phyloP scores from a whole-genome alignment of 2,329 filamentous ascomycete species.

The Fusarium tupiense region DNA sequence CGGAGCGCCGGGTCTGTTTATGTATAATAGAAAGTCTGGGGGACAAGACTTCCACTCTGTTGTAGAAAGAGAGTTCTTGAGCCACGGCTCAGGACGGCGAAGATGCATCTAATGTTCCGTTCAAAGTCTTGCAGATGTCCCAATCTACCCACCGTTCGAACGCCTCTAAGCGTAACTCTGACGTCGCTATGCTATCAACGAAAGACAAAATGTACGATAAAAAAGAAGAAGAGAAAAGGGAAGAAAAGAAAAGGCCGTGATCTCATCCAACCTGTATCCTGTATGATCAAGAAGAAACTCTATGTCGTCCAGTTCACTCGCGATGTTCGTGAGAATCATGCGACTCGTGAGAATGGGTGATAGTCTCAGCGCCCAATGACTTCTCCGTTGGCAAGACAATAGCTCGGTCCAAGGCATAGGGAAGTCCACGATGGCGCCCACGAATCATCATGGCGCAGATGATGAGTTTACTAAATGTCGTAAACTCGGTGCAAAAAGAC shows the following conservation, averaged over 20 bases:
- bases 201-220: neutral
- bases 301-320: slow-evolving; percentile 2
- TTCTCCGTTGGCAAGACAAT: slow-evolving; percentile 46
- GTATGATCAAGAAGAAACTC: neutral
- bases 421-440: slow-evolving; percentile 49
- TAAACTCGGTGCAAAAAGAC: slow-evolving; percentile 47
- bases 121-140: neutral
- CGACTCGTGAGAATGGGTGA: neutral
- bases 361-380: slow-evolving; percentile 21
- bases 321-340: slow-evolving; percentile 22
- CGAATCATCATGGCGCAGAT: slow-evolving; percentile 53
- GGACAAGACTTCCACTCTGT: neutral
- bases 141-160: neutral
- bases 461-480: slow-evolving; percentile 48
- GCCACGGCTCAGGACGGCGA: neutral
- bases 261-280: neutral
- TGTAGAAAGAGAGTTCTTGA: neutral
- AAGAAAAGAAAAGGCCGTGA: neutral
- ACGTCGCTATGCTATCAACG: neutral
- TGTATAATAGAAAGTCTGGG: neutral
- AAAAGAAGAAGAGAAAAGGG: neutral
- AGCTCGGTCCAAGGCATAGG: slow-evolving; percentile 48
- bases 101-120: neutral
- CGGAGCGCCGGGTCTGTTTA: neutral
- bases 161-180: slow-evolving; percentile 5